A percentile compares a stretch with the other conserved stretches of the same genome.
phyloP scores from a whole-genome alignment of 257 asterid genomes.

The Ligustrum vulgare region DNA sequence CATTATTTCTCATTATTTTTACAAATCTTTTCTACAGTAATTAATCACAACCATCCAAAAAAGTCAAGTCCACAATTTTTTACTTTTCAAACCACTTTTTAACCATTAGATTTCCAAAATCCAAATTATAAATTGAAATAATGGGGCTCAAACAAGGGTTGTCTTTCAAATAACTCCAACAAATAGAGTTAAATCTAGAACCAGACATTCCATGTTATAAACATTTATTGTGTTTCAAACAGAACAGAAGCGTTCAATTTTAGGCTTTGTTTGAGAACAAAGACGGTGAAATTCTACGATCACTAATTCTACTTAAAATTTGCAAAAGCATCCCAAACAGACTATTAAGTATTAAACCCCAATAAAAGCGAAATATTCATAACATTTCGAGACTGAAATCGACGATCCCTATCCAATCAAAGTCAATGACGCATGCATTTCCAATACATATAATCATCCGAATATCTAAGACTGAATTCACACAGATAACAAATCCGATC shows the following conservation, averaged over 20 bases:
- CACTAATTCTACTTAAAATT: background rate
- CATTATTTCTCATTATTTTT: too few species aligned
- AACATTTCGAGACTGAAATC: background rate
- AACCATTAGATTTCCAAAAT: too few species aligned
- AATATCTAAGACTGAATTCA: background rate
- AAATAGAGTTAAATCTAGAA: background rate
- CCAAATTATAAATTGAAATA: too few species aligned
- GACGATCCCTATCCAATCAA: background rate
- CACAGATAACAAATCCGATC: background rate
- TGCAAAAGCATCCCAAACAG: background rate
- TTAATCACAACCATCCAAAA: too few species aligned
- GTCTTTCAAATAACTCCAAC: background rate
- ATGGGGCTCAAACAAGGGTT: too few species aligned
- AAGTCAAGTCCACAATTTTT: too few species aligned
- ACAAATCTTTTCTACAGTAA: too few species aligned
- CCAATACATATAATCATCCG: background rate
- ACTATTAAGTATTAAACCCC: too few species aligned
- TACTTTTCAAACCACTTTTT: too few species aligned
- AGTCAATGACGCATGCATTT: background rate
- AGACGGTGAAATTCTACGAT: background rate
- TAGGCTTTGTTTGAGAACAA: background rate
- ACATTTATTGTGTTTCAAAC: background rate
- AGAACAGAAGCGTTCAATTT: background rate
- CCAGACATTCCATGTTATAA: background rate
- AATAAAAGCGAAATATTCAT: background rate